These are phyloP conservation scores for Xerocomus spinulosus DNA, from an alignment of 768 basidiomycete species.

Conservation along the genomic window DNA sequence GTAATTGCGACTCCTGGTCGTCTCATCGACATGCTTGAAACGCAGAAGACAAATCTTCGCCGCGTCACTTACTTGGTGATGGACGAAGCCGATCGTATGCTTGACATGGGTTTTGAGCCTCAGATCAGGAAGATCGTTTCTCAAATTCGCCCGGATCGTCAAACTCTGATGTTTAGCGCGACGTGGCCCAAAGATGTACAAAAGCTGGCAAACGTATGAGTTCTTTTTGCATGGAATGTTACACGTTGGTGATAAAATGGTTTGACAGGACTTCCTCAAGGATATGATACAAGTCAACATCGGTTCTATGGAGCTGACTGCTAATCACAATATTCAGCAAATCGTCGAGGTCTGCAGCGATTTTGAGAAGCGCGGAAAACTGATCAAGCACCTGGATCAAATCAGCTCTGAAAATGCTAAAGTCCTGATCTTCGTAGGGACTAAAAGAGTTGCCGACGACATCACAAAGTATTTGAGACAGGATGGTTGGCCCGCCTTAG, in stretches of 20 bases:
- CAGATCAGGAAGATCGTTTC: conserved; percentile 97
- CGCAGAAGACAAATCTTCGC: conserved; percentile 91
- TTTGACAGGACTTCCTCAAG: conserved; percentile 78
- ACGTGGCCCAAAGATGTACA: conserved; percentile 99
- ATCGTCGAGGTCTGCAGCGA: conserved; percentile 96
- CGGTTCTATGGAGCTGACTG: conserved; percentile 96
- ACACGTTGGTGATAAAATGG: background rate
- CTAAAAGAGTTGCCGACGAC: conserved; percentile 97
- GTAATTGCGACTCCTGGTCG: conserved; percentile 99
- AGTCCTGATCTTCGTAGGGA: conserved; percentile 97
- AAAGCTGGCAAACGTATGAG: conserved; percentile 79
- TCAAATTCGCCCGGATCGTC: conserved; percentile 96
- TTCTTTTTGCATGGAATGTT: background rate
- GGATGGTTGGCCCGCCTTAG: conserved; percentile 99
- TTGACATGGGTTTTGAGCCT: conserved; percentile 99
- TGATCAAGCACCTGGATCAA: conserved; percentile 95
- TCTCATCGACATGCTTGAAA: conserved; percentile 98
- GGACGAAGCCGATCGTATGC: conserved; percentile 99
- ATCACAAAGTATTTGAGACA: conserved; percentile 96
- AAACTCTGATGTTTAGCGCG: conserved; percentile 98
- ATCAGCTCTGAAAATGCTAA: conserved; percentile 97
- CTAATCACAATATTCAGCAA: conserved; percentile 97
- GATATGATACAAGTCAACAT: conserved; percentile 99
- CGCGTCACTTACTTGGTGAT: conserved; percentile 97
- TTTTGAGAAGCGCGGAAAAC: conserved; percentile 93